Evolutionary conservation across 805 yeast genomes (phyloP).

Genomic region (Candida sphagnicola): DNA sequence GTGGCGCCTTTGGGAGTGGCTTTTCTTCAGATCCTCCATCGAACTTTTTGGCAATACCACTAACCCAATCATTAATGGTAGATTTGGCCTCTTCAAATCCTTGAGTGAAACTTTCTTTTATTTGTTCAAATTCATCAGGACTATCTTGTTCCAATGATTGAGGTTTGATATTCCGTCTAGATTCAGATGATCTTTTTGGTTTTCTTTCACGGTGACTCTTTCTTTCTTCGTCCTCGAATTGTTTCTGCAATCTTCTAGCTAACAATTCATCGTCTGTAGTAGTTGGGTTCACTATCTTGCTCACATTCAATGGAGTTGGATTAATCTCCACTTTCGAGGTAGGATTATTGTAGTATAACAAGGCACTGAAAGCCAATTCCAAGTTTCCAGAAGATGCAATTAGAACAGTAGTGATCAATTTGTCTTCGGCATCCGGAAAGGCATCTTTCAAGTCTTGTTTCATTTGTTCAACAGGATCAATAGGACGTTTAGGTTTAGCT

Average conservation of each 20-base stretch:
- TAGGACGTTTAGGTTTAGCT: constrained; percentile 51
- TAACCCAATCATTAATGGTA: constrained; percentile 76
- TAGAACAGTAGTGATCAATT: constrained; percentile 68
- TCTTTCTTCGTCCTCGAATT: constrained; percentile 45
- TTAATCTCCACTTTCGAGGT: constrained; percentile 47
- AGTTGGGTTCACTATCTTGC: constrained; percentile 1
- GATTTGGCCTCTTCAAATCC: constrained; percentile 79
- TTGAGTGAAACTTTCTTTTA: constrained; percentile 64
- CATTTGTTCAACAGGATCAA: constrained; percentile 53
- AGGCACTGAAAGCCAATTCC: constrained; percentile 86
- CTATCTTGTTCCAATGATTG: constrained; percentile 15
- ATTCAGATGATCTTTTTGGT: constrained; percentile 9
- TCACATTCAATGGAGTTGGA: constrained; percentile 11
- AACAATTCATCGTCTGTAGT: constrained; percentile 65
- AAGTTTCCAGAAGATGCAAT: constrained; percentile 81
- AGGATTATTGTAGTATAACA: constrained; percentile 77
- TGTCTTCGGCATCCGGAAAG: constrained; percentile 74
- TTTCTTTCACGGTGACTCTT: constrained; percentile 22
- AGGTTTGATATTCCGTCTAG: constrained; percentile 8
- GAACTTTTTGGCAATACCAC: constrained; percentile 56
- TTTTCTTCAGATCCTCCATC: constrained; percentile 14
- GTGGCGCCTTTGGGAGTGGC: constrained; percentile 3
- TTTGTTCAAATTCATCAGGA: constrained; percentile 59
- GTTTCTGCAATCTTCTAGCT: constrained; percentile 76
- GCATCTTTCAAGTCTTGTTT: constrained; percentile 71